Evolutionary conservation across 2,329 filamentous ascomycete species (phyloP).

Genomic region (Rutstroemia sydowiana): DNA sequence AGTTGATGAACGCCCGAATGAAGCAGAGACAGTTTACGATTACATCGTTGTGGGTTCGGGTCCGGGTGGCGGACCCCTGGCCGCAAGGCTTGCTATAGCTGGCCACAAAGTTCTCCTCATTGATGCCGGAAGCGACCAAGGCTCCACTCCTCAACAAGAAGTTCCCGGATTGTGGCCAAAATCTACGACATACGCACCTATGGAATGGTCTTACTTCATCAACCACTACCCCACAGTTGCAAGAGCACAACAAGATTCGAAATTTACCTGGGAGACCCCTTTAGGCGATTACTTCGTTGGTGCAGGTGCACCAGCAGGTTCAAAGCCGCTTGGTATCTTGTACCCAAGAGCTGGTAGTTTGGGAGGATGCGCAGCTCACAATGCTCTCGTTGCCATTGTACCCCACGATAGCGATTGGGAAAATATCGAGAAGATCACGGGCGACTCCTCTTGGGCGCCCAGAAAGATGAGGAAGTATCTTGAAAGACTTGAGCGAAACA

Average conservation of each 20-base stretch:
- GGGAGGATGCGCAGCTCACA: conserved; percentile 24
- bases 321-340: conserved; percentile 22
- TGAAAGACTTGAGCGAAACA: conserved; percentile 35
- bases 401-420: conserved; percentile 21
- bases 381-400: conserved; percentile 18
- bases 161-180: conserved; percentile 40
- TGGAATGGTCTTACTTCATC: conserved; percentile 40
- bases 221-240: conserved; percentile 15
- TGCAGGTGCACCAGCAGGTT: conserved; percentile 18
- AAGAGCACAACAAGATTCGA: conserved; percentile 12
- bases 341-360: conserved; percentile 29
- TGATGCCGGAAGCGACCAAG: conserved; percentile 46
- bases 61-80: conserved; percentile 44
- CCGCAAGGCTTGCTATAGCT: conserved; percentile 42
- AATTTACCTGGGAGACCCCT: conserved; percentile 32
- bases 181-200: conserved; percentile 32
- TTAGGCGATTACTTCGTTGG: conserved; percentile 24
- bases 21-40: conserved; percentile 26
- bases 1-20: too few species aligned
- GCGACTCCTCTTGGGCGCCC: conserved; percentile 23
- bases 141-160: conserved; percentile 36
- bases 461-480: conserved; percentile 37
- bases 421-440: conserved; percentile 19
- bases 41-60: conserved; percentile 48
- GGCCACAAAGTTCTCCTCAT: conserved; percentile 45